Percentiles rank a stretch among this genome's conserved stretches.
Conservation (phyloP, 768 basidiomycete genomes). For the Amanita subjunquillea region DNA sequence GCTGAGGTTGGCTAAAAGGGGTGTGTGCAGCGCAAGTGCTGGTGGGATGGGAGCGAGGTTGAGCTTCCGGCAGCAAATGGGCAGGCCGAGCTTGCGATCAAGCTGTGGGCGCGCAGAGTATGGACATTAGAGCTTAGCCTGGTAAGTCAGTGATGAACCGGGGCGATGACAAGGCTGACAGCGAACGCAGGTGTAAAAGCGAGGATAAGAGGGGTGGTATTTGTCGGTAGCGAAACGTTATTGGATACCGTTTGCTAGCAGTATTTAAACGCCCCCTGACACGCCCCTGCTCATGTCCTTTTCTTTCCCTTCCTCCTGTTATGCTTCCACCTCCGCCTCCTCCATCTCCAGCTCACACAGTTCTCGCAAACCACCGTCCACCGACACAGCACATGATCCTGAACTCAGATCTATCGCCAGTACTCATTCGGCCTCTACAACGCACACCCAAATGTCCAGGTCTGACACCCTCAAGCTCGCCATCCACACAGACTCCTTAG, state of each 20-base stretch:
- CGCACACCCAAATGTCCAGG: not conserved
- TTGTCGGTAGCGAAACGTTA: not conserved
- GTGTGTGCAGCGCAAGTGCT: slow-evolving; percentile 81
- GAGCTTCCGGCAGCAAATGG: slow-evolving; percentile 57
- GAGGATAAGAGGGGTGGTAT: not conserved
- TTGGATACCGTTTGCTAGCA: not conserved
- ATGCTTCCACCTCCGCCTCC: slow-evolving; percentile 7
- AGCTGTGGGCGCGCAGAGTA: slow-evolving; percentile 94
- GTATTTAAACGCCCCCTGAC: slow-evolving; percentile 9
- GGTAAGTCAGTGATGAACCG: slow-evolving; percentile 31
- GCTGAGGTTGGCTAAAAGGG: slow-evolving; percentile 3
- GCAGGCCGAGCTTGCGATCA: slow-evolving; percentile 47
- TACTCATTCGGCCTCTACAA: not conserved
- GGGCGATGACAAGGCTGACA: not conserved
- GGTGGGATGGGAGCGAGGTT: slow-evolving; percentile 98
- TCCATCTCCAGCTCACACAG: slow-evolving; percentile 6
- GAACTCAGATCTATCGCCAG: slow-evolving; percentile 5
- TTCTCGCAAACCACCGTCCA: too few species aligned
- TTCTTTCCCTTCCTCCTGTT: slow-evolving; percentile 8
- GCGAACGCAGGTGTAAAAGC: not conserved
- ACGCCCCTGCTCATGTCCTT: slow-evolving; percentile 3
- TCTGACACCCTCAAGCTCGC: slow-evolving; percentile 3
- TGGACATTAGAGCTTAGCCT: slow-evolving; percentile 97
- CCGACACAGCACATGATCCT: not conserved
- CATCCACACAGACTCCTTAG: not conserved